Base-by-base conservation (phyloP, 257 asterid genomes). In the Capsicum pubescens region DNA sequence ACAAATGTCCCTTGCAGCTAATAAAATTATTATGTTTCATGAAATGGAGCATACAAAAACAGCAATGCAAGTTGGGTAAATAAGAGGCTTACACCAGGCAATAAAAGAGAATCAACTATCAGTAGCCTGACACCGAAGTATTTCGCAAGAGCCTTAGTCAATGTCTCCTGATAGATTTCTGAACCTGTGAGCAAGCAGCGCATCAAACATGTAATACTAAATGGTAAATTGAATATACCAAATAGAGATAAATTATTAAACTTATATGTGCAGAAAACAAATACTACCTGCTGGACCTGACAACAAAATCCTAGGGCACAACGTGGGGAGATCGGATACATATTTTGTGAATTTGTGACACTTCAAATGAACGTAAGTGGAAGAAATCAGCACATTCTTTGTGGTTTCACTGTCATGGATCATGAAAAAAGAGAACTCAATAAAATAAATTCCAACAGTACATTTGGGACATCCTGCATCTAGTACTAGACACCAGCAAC, bases 271-370 rank as follows among this genome's bases (percentile, higher is more conserved):
- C 78, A 39, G 63, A 70, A 54, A 16, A 69, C n/a, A 55, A 77
- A 84, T 32, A 86, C 84, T 85, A 95, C 99, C 98, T 90, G 91
- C 91, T 72, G 98, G 99, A 69, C 98, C 98, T 13, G 97, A 94
- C 88, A 95, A 90, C 81, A 94, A 86, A 80, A 95, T 92, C 86
- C 97, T 86, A 17, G 99, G 97, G 86, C 97, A 92, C 84, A 95
- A 85, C 7, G 95, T 87, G 48, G 97, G 92, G 84, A 95, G 99
- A 83, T 85, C 94, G 5, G 94, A 86, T 76, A 93, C 85, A 84
- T 86, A 90, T 88, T 92, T 93, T 19, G 89, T 84, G 77, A 90
- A 90, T 77, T 83, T 85, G 83, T 83, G 74, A 84, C 94, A 85
- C 90, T 90, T 93, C 91, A 95, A 86, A 88, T 90, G 95, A 86